Base-by-base conservation (phyloP, 2,329 filamentous ascomycete genomes). In the Grosmannia clavigera region DNA sequence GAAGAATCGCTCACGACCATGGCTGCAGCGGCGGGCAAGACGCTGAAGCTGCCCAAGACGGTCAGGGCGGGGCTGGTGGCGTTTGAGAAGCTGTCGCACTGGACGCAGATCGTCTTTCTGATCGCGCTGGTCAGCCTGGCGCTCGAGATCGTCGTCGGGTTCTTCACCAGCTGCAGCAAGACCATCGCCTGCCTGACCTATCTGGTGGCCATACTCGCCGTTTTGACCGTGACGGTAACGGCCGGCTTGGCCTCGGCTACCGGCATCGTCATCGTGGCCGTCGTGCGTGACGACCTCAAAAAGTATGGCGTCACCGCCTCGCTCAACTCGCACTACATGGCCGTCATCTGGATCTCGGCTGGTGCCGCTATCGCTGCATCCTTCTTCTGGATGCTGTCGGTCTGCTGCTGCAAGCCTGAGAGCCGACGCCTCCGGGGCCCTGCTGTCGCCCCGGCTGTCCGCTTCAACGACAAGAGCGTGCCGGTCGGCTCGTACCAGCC, bases 351-450 rank as follows among this genome's bases (percentile, higher is more conserved):
- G 90, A 78, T 97, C 62, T 86, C 85, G 52, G 86, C 86, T 48
- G 88, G 82, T 33, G 91, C 95, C 70, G 86, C 87, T 63, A 70
- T 94, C 40, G 88, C 73, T 51, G 86, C 87, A 9, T 83, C 82
- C 64, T 74, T 96, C 70, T 96, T 97, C 86, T 97, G 94, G 92
- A 76, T 92, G 69, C 83, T 95, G 72, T 90, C 85, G 72, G 82
- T 88, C 68, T 97, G 92, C 86, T 97, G 92, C 83, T 96, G 92
- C 79, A 84, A 81, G 61, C 74, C 76, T 66, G 89, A 90, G 65
- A 72, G 70, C 66, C 60, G 61, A 25, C 71, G 70, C 64, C 63
- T 67, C 55, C 66, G 70, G 64, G 59, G 64, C 63, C 69, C 65
- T 51, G 62, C 65, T 60, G 60, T 64, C 53, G 63, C 67, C 55